These are phyloP conservation scores for Ophiostoma australiae DNA, from an alignment of 2,329 filamentous ascomycete genomes.

Conservation along the genomic window DNA sequence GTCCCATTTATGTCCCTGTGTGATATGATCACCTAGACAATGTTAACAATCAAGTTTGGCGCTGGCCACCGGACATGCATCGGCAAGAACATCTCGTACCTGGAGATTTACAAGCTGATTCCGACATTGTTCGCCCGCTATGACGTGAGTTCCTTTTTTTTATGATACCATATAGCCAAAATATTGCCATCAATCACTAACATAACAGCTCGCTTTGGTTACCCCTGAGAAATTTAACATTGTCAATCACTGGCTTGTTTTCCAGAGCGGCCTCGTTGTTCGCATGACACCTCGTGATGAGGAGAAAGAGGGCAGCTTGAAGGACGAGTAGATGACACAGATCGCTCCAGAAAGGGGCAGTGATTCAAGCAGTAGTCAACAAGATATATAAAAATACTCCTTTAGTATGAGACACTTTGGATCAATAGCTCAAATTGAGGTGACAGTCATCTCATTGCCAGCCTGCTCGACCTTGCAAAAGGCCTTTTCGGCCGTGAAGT, in stretches of 20 bases:
- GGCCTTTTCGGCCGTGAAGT: neutral
- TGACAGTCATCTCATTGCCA: neutral
- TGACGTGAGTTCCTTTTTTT: conserved; percentile 37
- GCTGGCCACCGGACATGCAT: conserved; percentile 39
- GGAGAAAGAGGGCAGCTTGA: neutral
- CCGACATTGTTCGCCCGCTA: conserved; percentile 37
- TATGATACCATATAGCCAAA: conserved; percentile 16
- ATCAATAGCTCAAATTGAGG: neutral
- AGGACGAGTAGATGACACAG: neutral
- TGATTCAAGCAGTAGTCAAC: neutral
- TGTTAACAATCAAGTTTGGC: conserved; percentile 33
- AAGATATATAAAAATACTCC: too few species aligned
- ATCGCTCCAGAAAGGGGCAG: neutral
- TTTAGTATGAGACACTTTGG: neutral
- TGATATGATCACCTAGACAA: neutral
- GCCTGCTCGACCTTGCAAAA: conserved; percentile 1
- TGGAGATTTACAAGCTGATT: conserved; percentile 37
- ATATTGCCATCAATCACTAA: neutral
- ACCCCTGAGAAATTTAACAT: neutral
- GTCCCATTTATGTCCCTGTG: conserved; percentile 29
- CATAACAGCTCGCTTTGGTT: neutral
- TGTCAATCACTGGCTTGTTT: conserved; percentile 1
- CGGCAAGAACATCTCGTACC: conserved; percentile 35
- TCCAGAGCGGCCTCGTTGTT: neutral
- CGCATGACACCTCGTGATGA: neutral